Evolutionary conservation across 495 filamentous ascomycete species (phyloP), one percentile per base, ranked within the genome.

Genomic region (Penicillium cataractarum): DNA sequence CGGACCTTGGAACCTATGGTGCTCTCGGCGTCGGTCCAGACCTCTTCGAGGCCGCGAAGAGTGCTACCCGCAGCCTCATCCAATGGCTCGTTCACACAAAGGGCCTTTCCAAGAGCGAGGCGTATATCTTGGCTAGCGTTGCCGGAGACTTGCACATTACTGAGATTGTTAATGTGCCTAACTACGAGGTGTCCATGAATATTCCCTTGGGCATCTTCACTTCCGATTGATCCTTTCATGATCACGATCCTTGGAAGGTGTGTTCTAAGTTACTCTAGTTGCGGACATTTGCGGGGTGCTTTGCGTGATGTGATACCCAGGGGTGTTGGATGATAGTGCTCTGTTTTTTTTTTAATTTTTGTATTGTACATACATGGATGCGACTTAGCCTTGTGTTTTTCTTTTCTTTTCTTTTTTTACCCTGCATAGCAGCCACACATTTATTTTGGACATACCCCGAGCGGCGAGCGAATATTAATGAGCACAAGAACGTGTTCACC

Each of bases 161-260:
- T 10, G 79, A 84, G 60, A 71, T 76, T 26, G 81, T 84, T 33
- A 81, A 83, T 58, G 78, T 84, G 68, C 82, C 82, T 26, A 75
- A 83, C 55, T 83, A 69, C 62, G 77, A 74, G 24, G 76, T 82
- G 27, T 74, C 80, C 2, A 79, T 79, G 76, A 77, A 69, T 39
- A 52, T 84, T 33, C 78, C 79, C 1, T 58, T 84, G 64, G 76
- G 73, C 12, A 68, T 81, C 50, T 83, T 84, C 66, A 65, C 37
- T 27, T 64, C 57, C 55, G 17, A 17, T 33, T 26, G 26, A 32
- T 21, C 9, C 2, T 15, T 33, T 19, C n/a, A 12, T 55, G 46
- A 15, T 61, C 17, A 17, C 29, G 40, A 21, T 46, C 21, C 2
- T 61, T 48, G 50, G 50, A 26, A 24, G 15, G 35, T n/a, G n/a